Base-by-base conservation (phyloP, 1,284 basidiomycete genomes). In the Athelia sp. region DNA sequence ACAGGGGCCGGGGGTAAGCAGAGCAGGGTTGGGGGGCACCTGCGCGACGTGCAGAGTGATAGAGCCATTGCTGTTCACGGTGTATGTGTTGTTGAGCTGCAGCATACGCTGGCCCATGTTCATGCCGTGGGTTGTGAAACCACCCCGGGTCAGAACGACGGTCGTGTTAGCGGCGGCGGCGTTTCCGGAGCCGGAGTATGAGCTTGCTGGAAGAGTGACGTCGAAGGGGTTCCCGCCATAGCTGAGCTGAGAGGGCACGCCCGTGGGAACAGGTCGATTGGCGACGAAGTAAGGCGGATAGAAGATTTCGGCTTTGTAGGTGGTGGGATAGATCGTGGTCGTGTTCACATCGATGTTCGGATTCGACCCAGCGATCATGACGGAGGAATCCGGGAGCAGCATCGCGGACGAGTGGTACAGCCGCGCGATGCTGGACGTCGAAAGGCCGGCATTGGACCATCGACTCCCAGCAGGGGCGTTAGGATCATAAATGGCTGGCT, bases 91-190 rank as follows among this genome's bases (percentile, higher is more conserved):
- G 68, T 91, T 87, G 50, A 93, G 72, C 62, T 88, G 82, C 51
- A 90, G 58, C 54, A 73, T 75, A 15, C 90, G 79, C 65, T 92
- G 90, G 19, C 90, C 90, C 88, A 93, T 94, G 74, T 95, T 95
- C 82, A 98, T 90, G 22, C 85, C 93, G 67, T 98, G 95, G 0
- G 93, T 98, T 1, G 91, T 92, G 74, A 94, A 98, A 6, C 95
- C 95, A 24, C 85, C 79, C 51, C 96, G 88, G 53, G 91, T 75
- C 56, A 98, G 69, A 50, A 85, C 81, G 17, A 95, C 87, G 18
- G 82, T 87, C 36, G 93, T 89, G 58, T 84, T 85, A 50, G 82
- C 79, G 13, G 85, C 87, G 3, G 85, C 87, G 49, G 77, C 74
- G 56, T 87, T 85, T 18, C 79, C 74, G 4, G 82, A 73, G 17